Base-by-base conservation (phyloP, 306 rosid species). In the Ochetophila trinervis region DNA sequence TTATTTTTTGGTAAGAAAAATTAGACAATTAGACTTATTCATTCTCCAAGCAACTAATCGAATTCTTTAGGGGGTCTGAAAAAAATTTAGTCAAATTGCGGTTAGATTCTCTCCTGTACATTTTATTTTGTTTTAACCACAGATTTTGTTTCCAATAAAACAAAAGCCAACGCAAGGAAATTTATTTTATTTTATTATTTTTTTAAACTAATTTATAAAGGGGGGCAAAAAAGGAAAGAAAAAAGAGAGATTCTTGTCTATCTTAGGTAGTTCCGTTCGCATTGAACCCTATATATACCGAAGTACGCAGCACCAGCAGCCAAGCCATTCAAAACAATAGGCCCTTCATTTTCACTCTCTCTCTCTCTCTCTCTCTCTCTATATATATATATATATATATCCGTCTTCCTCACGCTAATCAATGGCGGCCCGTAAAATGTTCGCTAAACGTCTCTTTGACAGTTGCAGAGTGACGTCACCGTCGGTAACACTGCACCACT, bases 341-440 rank as follows among this genome's bases (percentile, higher is more conserved):
- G 21, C 54, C 40, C 80, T 48, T 18, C 3, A 12, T 18, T 4
- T 27, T 79, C 51, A 36, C 65, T 34, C 15, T 8, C 19, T 55
- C 60, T 67, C 53, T 4, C 19, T 55, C 60, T 67, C 53, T 4
- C 65, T 34, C 15, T 8, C 19, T 55, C 60, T 67, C 53, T 4
- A n/a, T n/a, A n/a, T n/a, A n/a, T n/a, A n/a, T n/a, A n/a, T n/a
- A n/a, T n/a, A n/a, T n/a, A n/a, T n/a, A n/a, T n/a, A 4, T 50
- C 13, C 24, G 53, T 54, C 58, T 50, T 17, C 22, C 59, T 27
- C 42, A 15, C 12, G 5, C 16, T 11, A 27, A 27, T 57, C 70
- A 71, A 93, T 90, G 99, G 96, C 90, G 62, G 80, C 83, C 78
- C 79, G 87, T 6, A 80, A 84, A 71, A 57, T 81, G 47, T 57